phyloP scores from a whole-genome alignment of 495 filamentous ascomycete species.

The Daldinia vernicosa region DNA sequence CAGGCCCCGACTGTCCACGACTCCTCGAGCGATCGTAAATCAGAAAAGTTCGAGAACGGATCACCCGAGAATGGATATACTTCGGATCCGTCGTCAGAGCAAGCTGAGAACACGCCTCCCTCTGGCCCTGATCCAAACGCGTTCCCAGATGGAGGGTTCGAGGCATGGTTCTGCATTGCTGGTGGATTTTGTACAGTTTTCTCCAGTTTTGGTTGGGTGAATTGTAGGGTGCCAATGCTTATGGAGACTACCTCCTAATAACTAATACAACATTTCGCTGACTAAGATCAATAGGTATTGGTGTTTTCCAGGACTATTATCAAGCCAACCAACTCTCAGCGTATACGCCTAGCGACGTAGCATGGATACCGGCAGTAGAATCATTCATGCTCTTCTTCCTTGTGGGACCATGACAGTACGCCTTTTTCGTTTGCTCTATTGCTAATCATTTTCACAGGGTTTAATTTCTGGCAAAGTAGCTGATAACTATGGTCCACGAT shows the following conservation, averaged over 20 bases:
- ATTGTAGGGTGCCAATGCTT: slow-evolving; percentile 45
- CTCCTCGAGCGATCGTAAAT: slow-evolving; percentile 9
- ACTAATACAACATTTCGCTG: slow-evolving; percentile 3
- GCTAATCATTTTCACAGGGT: slow-evolving; percentile 46
- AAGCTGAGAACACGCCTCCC: not conserved
- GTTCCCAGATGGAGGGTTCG: slow-evolving; percentile 47
- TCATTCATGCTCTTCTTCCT: slow-evolving; percentile 63
- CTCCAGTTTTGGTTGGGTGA: slow-evolving; percentile 57
- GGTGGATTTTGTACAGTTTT: slow-evolving; percentile 54
- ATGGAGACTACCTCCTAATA: no score
- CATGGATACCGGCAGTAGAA: slow-evolving; percentile 66
- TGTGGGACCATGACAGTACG: slow-evolving; percentile 16
- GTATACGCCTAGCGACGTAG: slow-evolving; percentile 58
- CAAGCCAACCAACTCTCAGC: slow-evolving; percentile 55
- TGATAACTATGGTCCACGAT: slow-evolving; percentile 71
- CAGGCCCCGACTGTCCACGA: slow-evolving; percentile 9
- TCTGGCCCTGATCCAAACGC: slow-evolving; percentile 2
- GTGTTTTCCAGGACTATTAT: slow-evolving; percentile 70
- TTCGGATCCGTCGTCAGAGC: slow-evolving; percentile 10
- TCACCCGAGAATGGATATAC: not conserved
- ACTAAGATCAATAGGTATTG: slow-evolving; percentile 48
- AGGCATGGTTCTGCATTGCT: slow-evolving; percentile 54
- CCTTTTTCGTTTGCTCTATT: not conserved
- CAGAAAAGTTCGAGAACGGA: slow-evolving; percentile 7
- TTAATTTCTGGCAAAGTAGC: slow-evolving; percentile 66